Conservation (phyloP, 2,329 filamentous ascomycete species). For the Colletotrichum magnum region DNA sequence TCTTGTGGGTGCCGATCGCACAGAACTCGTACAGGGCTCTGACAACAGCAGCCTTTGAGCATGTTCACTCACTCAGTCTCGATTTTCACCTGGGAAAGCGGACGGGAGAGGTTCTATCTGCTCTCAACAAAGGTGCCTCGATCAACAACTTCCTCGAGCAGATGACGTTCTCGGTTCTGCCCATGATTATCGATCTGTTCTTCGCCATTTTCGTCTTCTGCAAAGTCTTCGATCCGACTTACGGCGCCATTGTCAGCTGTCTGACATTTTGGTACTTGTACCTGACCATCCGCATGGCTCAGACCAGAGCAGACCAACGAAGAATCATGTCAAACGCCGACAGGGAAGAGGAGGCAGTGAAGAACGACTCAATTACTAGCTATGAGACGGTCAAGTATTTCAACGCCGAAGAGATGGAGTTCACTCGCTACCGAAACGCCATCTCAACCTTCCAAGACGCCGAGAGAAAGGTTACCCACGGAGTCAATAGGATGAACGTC, state of each 20-base stretch:
- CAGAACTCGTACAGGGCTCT: slow-evolving; percentile 97
- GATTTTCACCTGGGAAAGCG: slow-evolving; percentile 98
- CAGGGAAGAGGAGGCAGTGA: slow-evolving; percentile 95
- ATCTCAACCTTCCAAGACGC: slow-evolving; percentile 80
- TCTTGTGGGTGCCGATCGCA: slow-evolving; percentile 95
- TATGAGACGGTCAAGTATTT: slow-evolving; percentile 97
- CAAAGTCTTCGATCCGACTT: slow-evolving; percentile 78
- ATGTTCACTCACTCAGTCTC: slow-evolving; percentile 93
- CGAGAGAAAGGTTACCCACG: slow-evolving; percentile 82
- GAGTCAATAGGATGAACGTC: slow-evolving; percentile 85
- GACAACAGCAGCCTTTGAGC: slow-evolving; percentile 95
- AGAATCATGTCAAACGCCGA: slow-evolving; percentile 96
- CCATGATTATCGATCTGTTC: slow-evolving; percentile 92
- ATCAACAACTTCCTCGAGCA: slow-evolving; percentile 98
- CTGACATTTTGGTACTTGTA: slow-evolving; percentile 98
- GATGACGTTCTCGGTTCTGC: slow-evolving; percentile 94
- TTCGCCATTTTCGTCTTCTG: slow-evolving; percentile 89
- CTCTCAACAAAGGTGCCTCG: slow-evolving; percentile 93
- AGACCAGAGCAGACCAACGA: slow-evolving; percentile 90
- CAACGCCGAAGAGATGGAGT: slow-evolving; percentile 87
- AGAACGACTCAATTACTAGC: slow-evolving; percentile 98
- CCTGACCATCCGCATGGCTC: slow-evolving; percentile 95
- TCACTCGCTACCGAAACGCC: slow-evolving; percentile 78
- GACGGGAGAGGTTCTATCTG: slow-evolving; percentile 95
- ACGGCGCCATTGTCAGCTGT: slow-evolving; percentile 89